Evolutionary conservation across 208 protist genomes (phyloP).

Genomic region (Jaenimonas drosophilae): DNA sequence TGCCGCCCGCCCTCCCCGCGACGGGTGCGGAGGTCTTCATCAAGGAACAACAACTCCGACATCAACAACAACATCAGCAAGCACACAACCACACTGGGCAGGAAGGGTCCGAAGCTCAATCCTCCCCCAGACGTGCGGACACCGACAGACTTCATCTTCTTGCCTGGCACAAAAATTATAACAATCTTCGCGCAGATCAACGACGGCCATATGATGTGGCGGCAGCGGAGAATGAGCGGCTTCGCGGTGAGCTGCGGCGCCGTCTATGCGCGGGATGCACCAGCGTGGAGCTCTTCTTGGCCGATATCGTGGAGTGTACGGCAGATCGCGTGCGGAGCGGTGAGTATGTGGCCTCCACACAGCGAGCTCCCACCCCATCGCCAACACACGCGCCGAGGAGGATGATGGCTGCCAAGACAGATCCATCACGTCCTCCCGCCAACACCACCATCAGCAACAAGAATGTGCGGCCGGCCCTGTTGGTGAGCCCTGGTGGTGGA

Average conservation of each 20-base stretch:
- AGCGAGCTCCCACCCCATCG: too few relatives aligned
- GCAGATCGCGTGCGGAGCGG: conserved; percentile 48
- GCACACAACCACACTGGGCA: conserved; percentile 1
- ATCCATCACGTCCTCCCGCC: too few relatives aligned
- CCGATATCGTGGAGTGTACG: conserved; percentile 41
- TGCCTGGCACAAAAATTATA: conserved; percentile 57
- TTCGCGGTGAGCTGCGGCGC: conserved; percentile 46
- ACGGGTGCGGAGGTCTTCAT: conserved; percentile 64
- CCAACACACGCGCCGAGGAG: too few relatives aligned
- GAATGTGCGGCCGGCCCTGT: too few relatives aligned
- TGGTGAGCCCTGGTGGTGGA: too few relatives aligned
- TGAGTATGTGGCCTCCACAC: too few relatives aligned
- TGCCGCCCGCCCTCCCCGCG: conserved; percentile 44
- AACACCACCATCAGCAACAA: too few relatives aligned
- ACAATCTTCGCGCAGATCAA: conserved; percentile 17
- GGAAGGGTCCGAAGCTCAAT: background rate
- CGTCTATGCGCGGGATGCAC: conserved; percentile 38
- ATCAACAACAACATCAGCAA: too few relatives aligned
- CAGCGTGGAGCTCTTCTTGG: conserved; percentile 54
- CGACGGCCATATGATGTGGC: conserved; percentile 60
- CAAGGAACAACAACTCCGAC: conserved; percentile 60
- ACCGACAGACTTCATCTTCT: conserved; percentile 59
- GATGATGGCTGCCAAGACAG: too few relatives aligned
- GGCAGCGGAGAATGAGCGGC: conserved; percentile 35
- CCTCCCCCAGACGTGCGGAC: too few relatives aligned